Percentiles rank a stretch among this genome's conserved stretches.
Evolutionary conservation across 2,329 filamentous ascomycete genomes (phyloP).

Genomic region (Dactylellina leptospora): DNA sequence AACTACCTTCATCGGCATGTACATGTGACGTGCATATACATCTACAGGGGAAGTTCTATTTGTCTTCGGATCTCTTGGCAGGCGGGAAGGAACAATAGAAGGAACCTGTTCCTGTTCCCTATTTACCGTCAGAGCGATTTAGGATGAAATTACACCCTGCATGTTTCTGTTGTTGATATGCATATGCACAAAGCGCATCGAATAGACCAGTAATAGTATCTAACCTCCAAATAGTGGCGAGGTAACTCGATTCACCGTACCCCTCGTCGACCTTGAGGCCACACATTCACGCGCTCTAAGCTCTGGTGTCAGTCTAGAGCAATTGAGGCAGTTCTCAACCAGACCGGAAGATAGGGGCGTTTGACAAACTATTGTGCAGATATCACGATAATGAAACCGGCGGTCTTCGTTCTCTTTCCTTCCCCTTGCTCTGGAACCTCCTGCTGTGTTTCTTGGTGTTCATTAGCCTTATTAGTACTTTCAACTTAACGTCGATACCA

Average conservation of each 20-base stretch:
- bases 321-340: slow-evolving; percentile 65
- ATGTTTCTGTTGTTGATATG: slow-evolving; percentile 8
- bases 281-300: slow-evolving; percentile 66
- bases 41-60: neutral
- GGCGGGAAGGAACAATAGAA: neutral
- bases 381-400: neutral
- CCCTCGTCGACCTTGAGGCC: slow-evolving; percentile 64
- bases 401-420: too few species aligned
- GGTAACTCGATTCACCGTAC: slow-evolving; percentile 58
- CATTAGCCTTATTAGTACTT: slow-evolving; percentile 8
- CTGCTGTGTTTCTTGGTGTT: too few species aligned
- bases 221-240: slow-evolving; percentile 20
- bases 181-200: slow-evolving; percentile 15
- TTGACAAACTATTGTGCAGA: neutral
- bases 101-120: neutral
- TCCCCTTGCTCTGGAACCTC: too few species aligned
- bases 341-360: slow-evolving; percentile 31
- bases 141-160: slow-evolving; percentile 30
- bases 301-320: slow-evolving; percentile 63
- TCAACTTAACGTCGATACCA: neutral
- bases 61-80: neutral
- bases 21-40: slow-evolving; percentile 22
- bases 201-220: neutral
- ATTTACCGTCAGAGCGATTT: neutral
- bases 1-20: slow-evolving; percentile 5